Percentiles rank a stretch among this genome's conserved stretches.
These are phyloP conservation scores for Chlorella sp. DNA, from an alignment of 139 green algal species.

Conservation along the genomic window DNA sequence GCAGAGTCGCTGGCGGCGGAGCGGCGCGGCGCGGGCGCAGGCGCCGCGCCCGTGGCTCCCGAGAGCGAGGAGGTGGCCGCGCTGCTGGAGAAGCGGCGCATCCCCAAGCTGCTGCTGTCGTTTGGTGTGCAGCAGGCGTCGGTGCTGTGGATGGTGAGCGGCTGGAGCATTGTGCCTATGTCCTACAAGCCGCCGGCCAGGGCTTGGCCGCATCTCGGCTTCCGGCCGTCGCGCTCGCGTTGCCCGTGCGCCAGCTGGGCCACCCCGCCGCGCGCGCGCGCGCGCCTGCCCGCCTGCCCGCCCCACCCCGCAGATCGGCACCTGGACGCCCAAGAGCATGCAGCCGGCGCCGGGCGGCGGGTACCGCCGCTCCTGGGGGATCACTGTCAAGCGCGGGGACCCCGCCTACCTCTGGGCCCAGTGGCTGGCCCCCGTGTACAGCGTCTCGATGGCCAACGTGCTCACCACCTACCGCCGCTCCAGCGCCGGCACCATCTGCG, in stretches of 20 bases:
- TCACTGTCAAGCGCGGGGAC: slow-evolving; percentile 31
- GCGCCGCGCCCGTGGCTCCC: neutral
- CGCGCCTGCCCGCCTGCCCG: too few species aligned
- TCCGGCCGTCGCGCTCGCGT: too few species aligned
- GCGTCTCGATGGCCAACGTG: slow-evolving; percentile 41
- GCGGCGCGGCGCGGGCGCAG: neutral
- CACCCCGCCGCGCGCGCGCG: too few species aligned
- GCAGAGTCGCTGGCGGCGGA: neutral
- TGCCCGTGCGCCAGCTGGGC: too few species aligned
- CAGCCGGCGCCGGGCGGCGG: neutral
- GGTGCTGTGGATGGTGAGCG: slow-evolving; percentile 30
- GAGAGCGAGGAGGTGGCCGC: neutral
- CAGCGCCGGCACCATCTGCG: slow-evolving; percentile 16
- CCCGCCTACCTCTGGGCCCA: slow-evolving; percentile 47
- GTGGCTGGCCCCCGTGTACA: slow-evolving; percentile 51
- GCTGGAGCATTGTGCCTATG: too few species aligned
- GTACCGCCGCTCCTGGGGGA: slow-evolving; percentile 39
- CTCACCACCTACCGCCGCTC: neutral
- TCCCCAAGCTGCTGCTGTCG: slow-evolving; percentile 25
- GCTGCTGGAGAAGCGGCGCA: neutral
- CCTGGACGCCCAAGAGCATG: slow-evolving; percentile 38
- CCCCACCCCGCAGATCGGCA: slow-evolving; percentile 25
- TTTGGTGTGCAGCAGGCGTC: slow-evolving; percentile 16
- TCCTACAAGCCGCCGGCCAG: too few species aligned
- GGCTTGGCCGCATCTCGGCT: too few species aligned